Base-by-base conservation (phyloP, 352 stramenopile genomes). In the Lagenidium sp. region DNA sequence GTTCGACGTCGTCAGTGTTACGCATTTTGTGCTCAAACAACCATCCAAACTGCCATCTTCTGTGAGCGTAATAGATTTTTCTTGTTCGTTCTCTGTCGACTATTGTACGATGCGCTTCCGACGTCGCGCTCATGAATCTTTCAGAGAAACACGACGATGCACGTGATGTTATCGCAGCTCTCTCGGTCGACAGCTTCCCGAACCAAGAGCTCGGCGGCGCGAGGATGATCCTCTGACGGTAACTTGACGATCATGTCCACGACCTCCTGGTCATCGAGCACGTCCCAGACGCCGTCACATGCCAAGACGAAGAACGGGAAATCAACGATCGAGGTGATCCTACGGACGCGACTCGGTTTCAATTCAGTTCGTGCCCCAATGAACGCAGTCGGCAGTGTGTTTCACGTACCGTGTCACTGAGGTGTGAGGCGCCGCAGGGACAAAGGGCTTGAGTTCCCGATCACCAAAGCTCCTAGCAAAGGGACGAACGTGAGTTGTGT, bases 251-350 rank as follows among this genome's bases (percentile, higher is more conserved):
- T 43, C n/a, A 91, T 47, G 30, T 89, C 69, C 18, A 91, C 64
- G 18, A 41, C 74, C 29, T 87, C 76, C 60, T 92, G 76, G 47
- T 89, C 74, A 12, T 46, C 63, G 19, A 92, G 40, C 35, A 83
- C 71, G 60, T 92, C 77, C 79, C 79, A 92, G 1, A 92, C 48
- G 18, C 79, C 79, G 45, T 92, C 79, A 46, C 79, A 92, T 50
- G 74, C 79, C 38, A 92, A 50, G 16, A 92, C 62, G 10, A 89
- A 36, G 36, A 92, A 85, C 3, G 68, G 62, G 52, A 68, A 82
- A 43, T 86, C 66, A 3, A 46, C 21, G 16, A 49, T 7, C 7
- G 70, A 57, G 11, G 63, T 55, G 5, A 90, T 41, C 19, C 78
- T 89, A 29, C 3, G 13, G 26, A 54, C 15, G 1, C 20, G 36